Percentiles rank a stretch among this genome's conserved stretches.
These are phyloP conservation scores for Fusarium torulosum DNA, from an alignment of 2,329 filamentous ascomycete genomes.

Conservation along the genomic window DNA sequence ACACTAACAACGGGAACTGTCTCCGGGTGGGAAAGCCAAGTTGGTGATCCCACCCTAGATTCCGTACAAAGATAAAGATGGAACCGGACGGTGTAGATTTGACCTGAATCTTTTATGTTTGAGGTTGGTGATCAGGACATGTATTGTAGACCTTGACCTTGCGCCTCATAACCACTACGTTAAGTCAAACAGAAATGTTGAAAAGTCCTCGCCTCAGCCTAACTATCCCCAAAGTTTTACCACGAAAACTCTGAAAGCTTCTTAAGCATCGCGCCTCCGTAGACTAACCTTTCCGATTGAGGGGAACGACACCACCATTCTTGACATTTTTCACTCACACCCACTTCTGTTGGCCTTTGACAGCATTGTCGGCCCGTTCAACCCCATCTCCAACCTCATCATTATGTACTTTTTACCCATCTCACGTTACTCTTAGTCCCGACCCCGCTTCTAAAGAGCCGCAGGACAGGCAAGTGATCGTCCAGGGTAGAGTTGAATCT, in stretches of 20 bases:
- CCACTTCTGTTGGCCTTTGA: conserved; percentile 18
- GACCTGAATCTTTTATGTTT: conserved; percentile 8
- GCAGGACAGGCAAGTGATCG: conserved; percentile 33
- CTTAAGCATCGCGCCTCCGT: conserved; percentile 37
- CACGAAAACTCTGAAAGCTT: conserved; percentile 29
- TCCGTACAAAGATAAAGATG: conserved; percentile 16
- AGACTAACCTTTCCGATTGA: conserved; percentile 39
- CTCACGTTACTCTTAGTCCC: neutral
- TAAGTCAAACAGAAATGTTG: conserved; percentile 16
- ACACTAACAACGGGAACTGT: conserved; percentile 46
- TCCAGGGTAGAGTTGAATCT: neutral
- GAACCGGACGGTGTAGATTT: conserved; percentile 5
- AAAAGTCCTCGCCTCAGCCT: neutral
- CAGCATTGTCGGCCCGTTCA: conserved; percentile 37
- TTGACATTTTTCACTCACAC: neutral
- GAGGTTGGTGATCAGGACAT: conserved; percentile 1
- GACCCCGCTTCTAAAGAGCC: conserved; percentile 36
- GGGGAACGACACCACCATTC: conserved; percentile 32
- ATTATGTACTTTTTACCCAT: neutral
- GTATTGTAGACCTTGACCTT: conserved; percentile 15
- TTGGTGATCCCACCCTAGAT: conserved; percentile 19
- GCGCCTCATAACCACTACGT: neutral
- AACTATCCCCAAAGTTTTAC: conserved; percentile 1
- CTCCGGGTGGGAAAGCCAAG: conserved; percentile 44
- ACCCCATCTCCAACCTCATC: conserved; percentile 31